phyloP scores from a whole-genome alignment of 2,329 filamentous ascomycete species.

The Colletotrichum sp. region DNA sequence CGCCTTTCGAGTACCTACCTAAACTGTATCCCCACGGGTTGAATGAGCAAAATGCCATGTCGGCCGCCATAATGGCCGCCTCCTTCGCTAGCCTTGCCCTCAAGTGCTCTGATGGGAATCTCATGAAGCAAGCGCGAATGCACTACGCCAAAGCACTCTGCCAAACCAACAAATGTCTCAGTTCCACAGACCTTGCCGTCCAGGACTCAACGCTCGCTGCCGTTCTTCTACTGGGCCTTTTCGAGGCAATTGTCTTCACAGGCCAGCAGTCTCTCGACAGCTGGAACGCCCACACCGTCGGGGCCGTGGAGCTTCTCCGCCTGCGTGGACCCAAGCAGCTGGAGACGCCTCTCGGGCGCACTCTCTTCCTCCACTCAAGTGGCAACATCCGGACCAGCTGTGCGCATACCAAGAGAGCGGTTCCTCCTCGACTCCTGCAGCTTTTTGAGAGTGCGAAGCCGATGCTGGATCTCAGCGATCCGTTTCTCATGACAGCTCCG shows the following conservation, averaged over 20 bases:
- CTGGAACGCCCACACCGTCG: conserved; percentile 30
- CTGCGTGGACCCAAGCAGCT: conserved; percentile 27
- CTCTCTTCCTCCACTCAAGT: conserved; percentile 28
- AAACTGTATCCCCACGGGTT: conserved; percentile 16
- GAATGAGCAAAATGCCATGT: conserved; percentile 21
- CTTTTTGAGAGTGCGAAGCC: conserved; percentile 16
- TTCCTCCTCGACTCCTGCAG: conserved; percentile 25
- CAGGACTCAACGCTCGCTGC: conserved; percentile 29
- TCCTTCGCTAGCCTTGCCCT: conserved; percentile 28
- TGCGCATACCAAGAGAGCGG: conserved; percentile 25
- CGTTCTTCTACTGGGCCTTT: conserved; percentile 31
- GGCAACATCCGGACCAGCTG: conserved; percentile 31
- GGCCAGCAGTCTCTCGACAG: conserved; percentile 26
- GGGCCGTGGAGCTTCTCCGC: conserved; percentile 29
- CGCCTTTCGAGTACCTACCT: conserved; percentile 30
- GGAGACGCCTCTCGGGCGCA: conserved; percentile 21
- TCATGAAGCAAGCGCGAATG: conserved; percentile 23
- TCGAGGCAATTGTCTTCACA: conserved; percentile 30
- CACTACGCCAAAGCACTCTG: conserved; percentile 25
- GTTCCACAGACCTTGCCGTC: conserved; percentile 22
- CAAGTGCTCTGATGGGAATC: conserved; percentile 3
- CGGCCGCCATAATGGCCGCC: conserved; percentile 26
- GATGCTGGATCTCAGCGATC: conserved; percentile 20
- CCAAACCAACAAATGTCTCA: conserved; percentile 18
- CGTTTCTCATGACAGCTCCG: conserved; percentile 14